These are phyloP conservation scores for Blepharisma stoltei DNA, from an alignment of 73 alveolate genomes.

Conservation along the genomic window DNA sequence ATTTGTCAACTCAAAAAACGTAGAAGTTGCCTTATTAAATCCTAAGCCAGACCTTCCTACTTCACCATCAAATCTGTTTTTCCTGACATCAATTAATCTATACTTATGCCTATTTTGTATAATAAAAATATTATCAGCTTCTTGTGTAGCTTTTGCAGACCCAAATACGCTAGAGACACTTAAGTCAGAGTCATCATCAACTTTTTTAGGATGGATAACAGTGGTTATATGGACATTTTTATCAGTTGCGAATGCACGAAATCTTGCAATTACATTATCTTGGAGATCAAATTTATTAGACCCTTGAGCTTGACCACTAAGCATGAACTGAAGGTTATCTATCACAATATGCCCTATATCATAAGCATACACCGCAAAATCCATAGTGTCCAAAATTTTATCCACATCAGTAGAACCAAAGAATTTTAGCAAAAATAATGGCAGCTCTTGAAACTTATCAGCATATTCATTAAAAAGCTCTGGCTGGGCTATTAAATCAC, in stretches of 20 bases:
- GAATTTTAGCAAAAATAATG: conserved; percentile 76
- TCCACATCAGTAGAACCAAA: conserved; percentile 80
- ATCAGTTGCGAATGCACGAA: conserved; percentile 71
- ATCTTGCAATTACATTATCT: conserved; percentile 61
- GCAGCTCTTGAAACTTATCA: conserved; percentile 56
- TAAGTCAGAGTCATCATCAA: conserved; percentile 79
- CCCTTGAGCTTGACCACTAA: conserved; percentile 72
- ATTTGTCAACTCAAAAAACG: conserved; percentile 67
- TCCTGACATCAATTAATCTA: conserved; percentile 67
- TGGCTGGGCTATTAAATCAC: conserved; percentile 42
- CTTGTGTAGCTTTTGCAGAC: conserved; percentile 83
- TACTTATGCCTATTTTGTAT: conserved; percentile 64
- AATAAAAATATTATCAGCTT: conserved; percentile 81
- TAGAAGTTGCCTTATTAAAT: conserved; percentile 57
- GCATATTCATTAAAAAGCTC: conserved; percentile 44
- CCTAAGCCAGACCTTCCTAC: conserved; percentile 71
- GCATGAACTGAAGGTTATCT: conserved; percentile 87
- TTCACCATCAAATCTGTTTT: conserved; percentile 87
- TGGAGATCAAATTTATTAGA: conserved; percentile 68
- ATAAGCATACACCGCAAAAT: conserved; percentile 78
- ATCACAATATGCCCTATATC: conserved; percentile 70
- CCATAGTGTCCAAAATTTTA: conserved; percentile 64
- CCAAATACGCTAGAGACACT: conserved; percentile 79
- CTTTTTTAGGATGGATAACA: conserved; percentile 90
- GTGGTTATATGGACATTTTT: conserved; percentile 70